These are phyloP conservation scores for Cubamyces lactineus DNA, from an alignment of 768 basidiomycete genomes.

Conservation along the genomic window DNA sequence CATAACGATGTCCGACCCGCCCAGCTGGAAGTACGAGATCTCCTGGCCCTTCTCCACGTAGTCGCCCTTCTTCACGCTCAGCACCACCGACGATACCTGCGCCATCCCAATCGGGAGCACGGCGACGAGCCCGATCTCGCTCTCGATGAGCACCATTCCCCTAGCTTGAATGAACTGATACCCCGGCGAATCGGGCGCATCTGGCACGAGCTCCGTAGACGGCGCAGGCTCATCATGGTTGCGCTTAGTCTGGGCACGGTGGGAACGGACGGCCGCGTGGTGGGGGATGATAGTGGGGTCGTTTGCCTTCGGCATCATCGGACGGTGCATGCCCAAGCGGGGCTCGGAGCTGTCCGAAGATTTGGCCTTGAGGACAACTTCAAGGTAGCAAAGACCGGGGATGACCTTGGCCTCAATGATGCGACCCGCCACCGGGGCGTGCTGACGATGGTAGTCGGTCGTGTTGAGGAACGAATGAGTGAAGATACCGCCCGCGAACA, in stretches of 20 bases:
- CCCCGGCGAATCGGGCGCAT: conserved; percentile 25
- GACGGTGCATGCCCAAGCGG: neutral
- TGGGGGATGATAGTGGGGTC: too few relatives aligned
- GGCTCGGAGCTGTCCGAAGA: neutral
- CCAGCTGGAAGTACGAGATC: conserved; percentile 29
- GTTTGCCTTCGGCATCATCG: neutral
- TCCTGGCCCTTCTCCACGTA: conserved; percentile 26
- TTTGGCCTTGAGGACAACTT: conserved; percentile 9
- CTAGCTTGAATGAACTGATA: conserved; percentile 32
- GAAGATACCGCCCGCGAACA: conserved; percentile 24
- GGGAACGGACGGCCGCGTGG: too few relatives aligned
- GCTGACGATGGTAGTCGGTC: conserved; percentile 29
- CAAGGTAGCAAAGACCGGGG: conserved; percentile 29
- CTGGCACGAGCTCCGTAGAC: neutral
- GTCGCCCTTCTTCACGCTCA: conserved; percentile 25
- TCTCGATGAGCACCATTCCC: conserved; percentile 28
- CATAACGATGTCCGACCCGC: conserved; percentile 31
- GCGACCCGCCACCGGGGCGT: conserved; percentile 27
- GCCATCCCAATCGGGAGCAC: conserved; percentile 32
- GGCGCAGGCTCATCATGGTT: too few relatives aligned
- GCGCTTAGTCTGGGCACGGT: too few relatives aligned
- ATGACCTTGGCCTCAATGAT: conserved; percentile 26
- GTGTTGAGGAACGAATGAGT: conserved; percentile 26
- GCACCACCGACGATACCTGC: conserved; percentile 30
- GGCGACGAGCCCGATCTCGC: conserved; percentile 27